Percentiles rank a stretch among this genome's conserved stretches.
Conservation (phyloP, 2,329 filamentous ascomycete species). For the Pezicula neosporulosa region DNA sequence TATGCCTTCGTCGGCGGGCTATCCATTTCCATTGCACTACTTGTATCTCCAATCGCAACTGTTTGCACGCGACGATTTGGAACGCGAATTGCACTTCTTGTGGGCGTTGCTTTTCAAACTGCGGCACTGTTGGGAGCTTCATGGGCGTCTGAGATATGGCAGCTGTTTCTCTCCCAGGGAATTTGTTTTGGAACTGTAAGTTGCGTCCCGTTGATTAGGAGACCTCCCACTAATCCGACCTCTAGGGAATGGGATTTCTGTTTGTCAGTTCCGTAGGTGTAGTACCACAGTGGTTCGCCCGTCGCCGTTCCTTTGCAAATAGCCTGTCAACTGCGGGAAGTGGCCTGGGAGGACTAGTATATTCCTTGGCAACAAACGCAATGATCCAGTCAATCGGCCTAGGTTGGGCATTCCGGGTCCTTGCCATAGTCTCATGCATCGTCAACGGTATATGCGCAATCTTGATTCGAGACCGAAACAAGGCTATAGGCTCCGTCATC, state of each 20-base stretch:
- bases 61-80: constrained; percentile 52
- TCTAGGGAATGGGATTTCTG: constrained; percentile 67
- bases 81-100: constrained; percentile 59
- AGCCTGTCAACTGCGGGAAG: constrained; percentile 63
- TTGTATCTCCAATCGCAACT: constrained; percentile 58
- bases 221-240: neutral
- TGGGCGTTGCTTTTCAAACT: constrained; percentile 63
- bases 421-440: constrained; percentile 53
- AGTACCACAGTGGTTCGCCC: constrained; percentile 59
- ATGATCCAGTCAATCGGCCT: constrained; percentile 52
- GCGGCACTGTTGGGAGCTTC: constrained; percentile 66
- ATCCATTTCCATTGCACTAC: constrained; percentile 61
- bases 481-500: constrained; percentile 63
- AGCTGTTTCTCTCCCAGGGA: constrained; percentile 73
- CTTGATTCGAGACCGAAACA: constrained; percentile 69
- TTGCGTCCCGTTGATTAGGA: neutral
- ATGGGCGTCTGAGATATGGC: constrained; percentile 68
- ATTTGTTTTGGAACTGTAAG: constrained; percentile 62
- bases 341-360: constrained; percentile 66
- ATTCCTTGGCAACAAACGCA: constrained; percentile 47
- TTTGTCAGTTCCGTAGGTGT: constrained; percentile 65
- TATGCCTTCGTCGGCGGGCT: constrained; percentile 78
- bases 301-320: constrained; percentile 51
- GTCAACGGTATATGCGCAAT: constrained; percentile 62
- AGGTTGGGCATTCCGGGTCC: constrained; percentile 53